Base-by-base conservation (phyloP, 495 filamentous ascomycete genomes). In the Aspergillus mulundensis region DNA sequence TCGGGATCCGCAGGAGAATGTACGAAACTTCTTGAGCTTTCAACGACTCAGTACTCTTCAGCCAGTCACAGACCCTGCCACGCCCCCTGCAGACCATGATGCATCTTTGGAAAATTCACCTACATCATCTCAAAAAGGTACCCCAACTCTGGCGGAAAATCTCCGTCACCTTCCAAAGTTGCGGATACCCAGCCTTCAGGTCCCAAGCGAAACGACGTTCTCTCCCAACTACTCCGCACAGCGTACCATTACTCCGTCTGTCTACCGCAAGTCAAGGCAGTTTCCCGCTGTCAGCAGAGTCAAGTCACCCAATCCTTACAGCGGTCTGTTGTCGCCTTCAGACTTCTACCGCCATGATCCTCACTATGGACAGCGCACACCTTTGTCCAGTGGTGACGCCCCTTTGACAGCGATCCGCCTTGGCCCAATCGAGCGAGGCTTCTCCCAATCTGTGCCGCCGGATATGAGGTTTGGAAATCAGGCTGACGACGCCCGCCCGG, bases 341-440 rank as follows among this genome's bases (percentile, higher is more conserved):
- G 67, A 70, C 20, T 69, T 52, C 44, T 71, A 69, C 39, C 59
- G 68, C 7, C 32, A 50, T 1, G 66, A 68, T 32, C 60, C 67
- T n/a, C 51, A 62, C n/a, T 93, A 92, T 69, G 77, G 86, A 30
- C 86, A 90, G 56, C 80, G 77, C 7, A 95, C 91, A 0, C 91
- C 94, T 1, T 84, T 89, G 61, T 95, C 92, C 0, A 90, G 92
- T 52, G 87, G 89, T 76, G 94, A 97, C 68, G 86, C 88, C n/a
- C 92, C 94, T 0, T 65, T 95, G 3, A 94, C 89, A 1, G 81
- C 88, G 5, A 74, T 91, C 18, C 84, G 84, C 0, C 55, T 84
- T 3, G 87, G 84, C 0, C 87, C 87, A 2, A 74, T 93, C 42
- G 77, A 82, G 6, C 84, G 94, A 2, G 83, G 88, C 50, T 70